Percentiles rank a stretch among this genome's conserved stretches.
Conservation (phyloP, 2,329 filamentous ascomycete genomes). For the Aspergillus floridensis region DNA sequence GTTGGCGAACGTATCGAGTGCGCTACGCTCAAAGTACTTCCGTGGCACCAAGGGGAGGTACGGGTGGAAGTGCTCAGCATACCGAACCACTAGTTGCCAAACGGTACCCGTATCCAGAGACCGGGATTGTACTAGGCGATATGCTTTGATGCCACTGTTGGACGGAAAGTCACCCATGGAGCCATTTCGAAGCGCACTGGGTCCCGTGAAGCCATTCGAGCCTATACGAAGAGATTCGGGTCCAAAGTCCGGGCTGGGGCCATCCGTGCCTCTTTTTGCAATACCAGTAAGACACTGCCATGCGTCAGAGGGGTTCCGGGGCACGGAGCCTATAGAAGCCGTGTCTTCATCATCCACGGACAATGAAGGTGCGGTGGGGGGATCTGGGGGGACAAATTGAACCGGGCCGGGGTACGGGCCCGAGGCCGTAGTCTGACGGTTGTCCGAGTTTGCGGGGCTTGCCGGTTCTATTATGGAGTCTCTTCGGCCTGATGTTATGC, state of each 20-base stretch:
- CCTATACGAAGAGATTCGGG: slow-evolving; percentile 24
- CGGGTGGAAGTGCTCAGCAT: slow-evolving; percentile 65
- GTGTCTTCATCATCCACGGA: slow-evolving; percentile 40
- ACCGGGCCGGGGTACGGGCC: slow-evolving; percentile 34
- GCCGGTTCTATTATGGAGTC: slow-evolving; percentile 26
- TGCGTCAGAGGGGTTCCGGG: slow-evolving; percentile 48
- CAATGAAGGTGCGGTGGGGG: slow-evolving; percentile 26
- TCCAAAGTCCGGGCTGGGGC: slow-evolving; percentile 20
- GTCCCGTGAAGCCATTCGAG: slow-evolving; percentile 24
- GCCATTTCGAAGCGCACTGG: slow-evolving; percentile 28
- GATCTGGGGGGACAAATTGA: slow-evolving; percentile 34
- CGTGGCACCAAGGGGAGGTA: slow-evolving; percentile 67
- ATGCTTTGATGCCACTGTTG: slow-evolving; percentile 38
- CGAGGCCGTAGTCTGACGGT: slow-evolving; percentile 22
- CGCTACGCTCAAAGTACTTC: slow-evolving; percentile 55
- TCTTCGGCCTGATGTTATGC: slow-evolving; percentile 24
- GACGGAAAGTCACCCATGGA: slow-evolving; percentile 27
- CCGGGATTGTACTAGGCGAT: slow-evolving; percentile 45
- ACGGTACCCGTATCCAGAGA: slow-evolving; percentile 51
- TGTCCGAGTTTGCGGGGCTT: slow-evolving; percentile 29
- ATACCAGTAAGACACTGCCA: slow-evolving; percentile 50
- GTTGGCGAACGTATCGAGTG: slow-evolving; percentile 56
- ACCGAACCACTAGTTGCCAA: slow-evolving; percentile 56
- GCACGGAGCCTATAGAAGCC: slow-evolving; percentile 43
- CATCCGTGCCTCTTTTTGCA: slow-evolving; percentile 37